Base-by-base conservation (phyloP, 2,329 filamentous ascomycete genomes). In the Myriosclerotinia curreyana region DNA sequence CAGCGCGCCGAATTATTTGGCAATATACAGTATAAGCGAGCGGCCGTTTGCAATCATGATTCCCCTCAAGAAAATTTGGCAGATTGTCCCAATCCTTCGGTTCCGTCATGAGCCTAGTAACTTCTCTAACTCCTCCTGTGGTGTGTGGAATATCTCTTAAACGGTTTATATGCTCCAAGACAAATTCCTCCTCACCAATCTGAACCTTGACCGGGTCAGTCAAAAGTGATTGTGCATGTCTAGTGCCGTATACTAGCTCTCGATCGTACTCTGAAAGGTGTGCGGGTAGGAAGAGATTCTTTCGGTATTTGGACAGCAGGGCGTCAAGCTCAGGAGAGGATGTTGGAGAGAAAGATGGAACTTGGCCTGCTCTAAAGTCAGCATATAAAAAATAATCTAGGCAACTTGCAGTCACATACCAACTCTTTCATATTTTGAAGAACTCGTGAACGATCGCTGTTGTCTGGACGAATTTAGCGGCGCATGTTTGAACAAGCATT, bases 201-300 rank as follows among this genome's bases (percentile, higher is more conserved):
- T 86, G 82, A 67, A 87, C 81, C 66, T 78, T 77, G 66, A 86
- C 78, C 46, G 84, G 83, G 72, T 86, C 83, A 44, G 77, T 75
- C 65, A 81, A 76, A 49, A 89, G 80, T 65, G 75, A 75, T 67
- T 79, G 75, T 68, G 78, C 76, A 74, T 80, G 77, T 66, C 78
- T 79, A 17, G 72, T 67, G 65, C 78, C 76, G 76, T 80, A 82
- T 69, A 89, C 75, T 65, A 82, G 78, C 69, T 81, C 78, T 69
- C 79, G 81, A 75, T 88, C 82, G 59, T 76, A 75, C 36, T 73
- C 64, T 28, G 81, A 78, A 36, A 90, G 82, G 72, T 86, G 83
- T 40, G 80, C 76, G n/a, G 86, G 86, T 50, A 89, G 76, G 73
- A 89, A 82, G 74, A 87, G 80, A 69, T 82, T 82, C 53, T 80